phyloP scores from a whole-genome alignment of 305 asterid genomes.

The Fraxinus floribunda region DNA sequence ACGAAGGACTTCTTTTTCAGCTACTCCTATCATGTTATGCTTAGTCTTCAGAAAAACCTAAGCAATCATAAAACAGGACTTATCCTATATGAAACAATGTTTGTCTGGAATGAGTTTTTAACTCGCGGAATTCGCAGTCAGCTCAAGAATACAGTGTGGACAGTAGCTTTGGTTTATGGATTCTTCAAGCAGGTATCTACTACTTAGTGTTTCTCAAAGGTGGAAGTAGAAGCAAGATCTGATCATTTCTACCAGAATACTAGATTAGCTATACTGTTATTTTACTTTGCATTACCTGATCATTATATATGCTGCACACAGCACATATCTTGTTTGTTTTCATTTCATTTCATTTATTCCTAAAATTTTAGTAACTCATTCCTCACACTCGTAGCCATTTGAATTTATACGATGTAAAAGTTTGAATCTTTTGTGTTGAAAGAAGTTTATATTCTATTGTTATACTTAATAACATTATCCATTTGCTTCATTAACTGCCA shows the following conservation, averaged over 20 bases:
- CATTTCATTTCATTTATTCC: constrained; percentile 3
- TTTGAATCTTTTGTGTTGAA: background rate
- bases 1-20: constrained; percentile 96
- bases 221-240: background rate
- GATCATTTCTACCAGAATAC: background rate
- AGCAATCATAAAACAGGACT: constrained; percentile 59
- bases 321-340: background rate
- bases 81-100: constrained; percentile 76
- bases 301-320: background rate
- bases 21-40: constrained; percentile 90
- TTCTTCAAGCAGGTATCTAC: constrained; percentile 79
- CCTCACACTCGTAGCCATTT: background rate
- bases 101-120: constrained; percentile 92
- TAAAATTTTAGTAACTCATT: background rate
- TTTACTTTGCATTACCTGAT: background rate
- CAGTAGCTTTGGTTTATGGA: constrained; percentile 84
- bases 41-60: constrained; percentile 80
- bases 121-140: constrained; percentile 81
- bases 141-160: constrained; percentile 76
- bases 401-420: background rate
- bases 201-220: background rate
- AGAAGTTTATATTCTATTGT: background rate
- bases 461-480: background rate
- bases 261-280: background rate
- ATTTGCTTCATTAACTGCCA: background rate